phyloP scores from a whole-genome alignment of 2,329 filamentous ascomycete genomes.

The Hypoxylon sp. region DNA sequence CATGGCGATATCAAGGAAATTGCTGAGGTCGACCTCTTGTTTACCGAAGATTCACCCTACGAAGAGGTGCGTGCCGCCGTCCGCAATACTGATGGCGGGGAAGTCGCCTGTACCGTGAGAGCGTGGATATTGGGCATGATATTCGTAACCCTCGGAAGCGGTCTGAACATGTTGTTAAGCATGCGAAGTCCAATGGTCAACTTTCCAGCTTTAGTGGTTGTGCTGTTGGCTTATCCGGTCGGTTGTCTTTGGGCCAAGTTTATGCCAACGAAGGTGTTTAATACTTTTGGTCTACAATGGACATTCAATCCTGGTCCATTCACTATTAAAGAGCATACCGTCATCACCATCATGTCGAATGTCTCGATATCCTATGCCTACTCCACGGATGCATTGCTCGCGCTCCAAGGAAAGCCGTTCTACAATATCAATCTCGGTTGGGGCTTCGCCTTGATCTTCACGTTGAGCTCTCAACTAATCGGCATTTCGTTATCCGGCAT shows the following conservation, averaged over 20 bases:
- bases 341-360: conserved; percentile 63
- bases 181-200: conserved; percentile 57
- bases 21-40: conserved; percentile 52
- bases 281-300: conserved; percentile 60
- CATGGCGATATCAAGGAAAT: conserved; percentile 55
- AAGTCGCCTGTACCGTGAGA: conserved; percentile 60
- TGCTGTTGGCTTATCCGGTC: conserved; percentile 61
- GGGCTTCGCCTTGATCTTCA: conserved; percentile 65
- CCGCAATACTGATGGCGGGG: conserved; percentile 61
- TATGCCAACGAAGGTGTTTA: conserved; percentile 60
- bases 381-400: conserved; percentile 59
- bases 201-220: conserved; percentile 58
- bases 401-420: conserved; percentile 60
- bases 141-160: conserved; percentile 61
- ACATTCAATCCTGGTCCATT: conserved; percentile 63
- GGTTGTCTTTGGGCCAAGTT: conserved; percentile 62
- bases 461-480: conserved; percentile 66
- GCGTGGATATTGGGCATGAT: conserved; percentile 63
- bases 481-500: conserved; percentile 68
- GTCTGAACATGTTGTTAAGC: conserved; percentile 57
- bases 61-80: conserved; percentile 62
- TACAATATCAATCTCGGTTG: conserved; percentile 62
- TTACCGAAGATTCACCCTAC: conserved; percentile 59
- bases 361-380: conserved; percentile 59
- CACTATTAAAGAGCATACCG: conserved; percentile 63